Conservation (phyloP, 352 stramenopile species). For the Lagenidium giganteum region DNA sequence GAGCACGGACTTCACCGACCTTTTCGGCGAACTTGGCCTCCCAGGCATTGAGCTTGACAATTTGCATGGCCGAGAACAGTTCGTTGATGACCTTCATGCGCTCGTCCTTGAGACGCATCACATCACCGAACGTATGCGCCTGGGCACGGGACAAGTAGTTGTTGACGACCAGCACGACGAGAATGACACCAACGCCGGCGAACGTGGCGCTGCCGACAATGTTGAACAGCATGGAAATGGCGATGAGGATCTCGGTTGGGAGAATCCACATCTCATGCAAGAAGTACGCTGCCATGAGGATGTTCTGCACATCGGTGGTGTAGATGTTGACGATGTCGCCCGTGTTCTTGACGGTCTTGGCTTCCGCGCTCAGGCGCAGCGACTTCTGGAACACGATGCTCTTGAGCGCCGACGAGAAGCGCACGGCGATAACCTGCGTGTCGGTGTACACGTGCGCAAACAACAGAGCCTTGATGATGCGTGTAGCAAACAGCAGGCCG, state of each 20-base stretch:
- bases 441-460: slow-evolving; percentile 57
- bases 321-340: slow-evolving; percentile 54
- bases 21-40: slow-evolving; percentile 87
- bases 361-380: slow-evolving; percentile 32
- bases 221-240: slow-evolving; percentile 41
- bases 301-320: slow-evolving; percentile 48
- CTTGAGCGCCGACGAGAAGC: slow-evolving; percentile 61
- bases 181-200: slow-evolving; percentile 27
- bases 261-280: slow-evolving; percentile 73
- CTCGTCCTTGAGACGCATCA: slow-evolving; percentile 39
- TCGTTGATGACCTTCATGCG: slow-evolving; percentile 55
- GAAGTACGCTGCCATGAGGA: slow-evolving; percentile 54
- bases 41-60: slow-evolving; percentile 96
- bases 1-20: slow-evolving; percentile 23
- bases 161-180: slow-evolving; percentile 38
- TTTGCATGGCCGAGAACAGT: slow-evolving; percentile 80
- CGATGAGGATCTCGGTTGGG: slow-evolving; percentile 41
- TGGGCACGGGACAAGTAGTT: slow-evolving; percentile 30
- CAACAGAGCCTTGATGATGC: slow-evolving; percentile 57
- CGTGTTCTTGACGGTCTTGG: slow-evolving; percentile 26
- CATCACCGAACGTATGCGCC: slow-evolving; percentile 24
- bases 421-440: slow-evolving; percentile 55
- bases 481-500: slow-evolving; percentile 44
- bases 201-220: slow-evolving; percentile 46
- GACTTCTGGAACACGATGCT: slow-evolving; percentile 75